phyloP scores from a whole-genome alignment of 148 eudicot genomes.

The Cornus kousa region DNA sequence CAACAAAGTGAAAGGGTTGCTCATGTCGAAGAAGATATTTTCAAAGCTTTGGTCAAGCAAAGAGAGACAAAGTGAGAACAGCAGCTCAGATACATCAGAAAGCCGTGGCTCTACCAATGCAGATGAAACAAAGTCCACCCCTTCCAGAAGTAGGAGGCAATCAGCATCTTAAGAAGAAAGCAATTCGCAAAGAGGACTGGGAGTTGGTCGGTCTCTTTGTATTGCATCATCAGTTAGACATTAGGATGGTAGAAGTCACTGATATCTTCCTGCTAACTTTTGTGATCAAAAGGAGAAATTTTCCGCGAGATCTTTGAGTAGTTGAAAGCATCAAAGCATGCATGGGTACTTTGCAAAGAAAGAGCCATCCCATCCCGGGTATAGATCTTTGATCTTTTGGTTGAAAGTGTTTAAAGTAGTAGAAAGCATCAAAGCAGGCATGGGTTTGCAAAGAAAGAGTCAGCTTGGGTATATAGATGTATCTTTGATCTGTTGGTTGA shows the following conservation, averaged over 20 bases:
- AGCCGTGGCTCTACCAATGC: slow-evolving; percentile 72
- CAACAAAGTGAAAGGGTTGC: slow-evolving; percentile 46
- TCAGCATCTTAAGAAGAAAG: slow-evolving; percentile 13
- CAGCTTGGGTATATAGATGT: neutral
- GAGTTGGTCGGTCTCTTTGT: neutral
- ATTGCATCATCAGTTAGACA: slow-evolving; percentile 7
- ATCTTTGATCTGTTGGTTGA: neutral
- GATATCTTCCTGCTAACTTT: slow-evolving; percentile 6
- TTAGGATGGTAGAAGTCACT: slow-evolving; percentile 12
- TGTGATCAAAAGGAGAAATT: neutral
- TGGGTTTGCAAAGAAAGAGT: neutral
- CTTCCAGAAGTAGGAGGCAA: slow-evolving; percentile 66
- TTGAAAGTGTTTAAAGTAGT: neutral
- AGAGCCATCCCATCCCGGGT: neutral
- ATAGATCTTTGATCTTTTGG: neutral
- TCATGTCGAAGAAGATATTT: slow-evolving; percentile 67
- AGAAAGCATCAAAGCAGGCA: no score
- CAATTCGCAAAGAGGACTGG: neutral
- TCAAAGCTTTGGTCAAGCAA: slow-evolving; percentile 74
- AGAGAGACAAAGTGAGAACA: slow-evolving; percentile 65
- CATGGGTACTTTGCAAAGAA: neutral
- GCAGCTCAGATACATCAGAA: slow-evolving; percentile 89
- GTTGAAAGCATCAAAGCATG: neutral
- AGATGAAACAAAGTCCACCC: slow-evolving; percentile 64
- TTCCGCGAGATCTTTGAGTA: neutral